phyloP scores from a whole-genome alignment of 495 filamentous ascomycete genomes.

The Neurospora discreta region DNA sequence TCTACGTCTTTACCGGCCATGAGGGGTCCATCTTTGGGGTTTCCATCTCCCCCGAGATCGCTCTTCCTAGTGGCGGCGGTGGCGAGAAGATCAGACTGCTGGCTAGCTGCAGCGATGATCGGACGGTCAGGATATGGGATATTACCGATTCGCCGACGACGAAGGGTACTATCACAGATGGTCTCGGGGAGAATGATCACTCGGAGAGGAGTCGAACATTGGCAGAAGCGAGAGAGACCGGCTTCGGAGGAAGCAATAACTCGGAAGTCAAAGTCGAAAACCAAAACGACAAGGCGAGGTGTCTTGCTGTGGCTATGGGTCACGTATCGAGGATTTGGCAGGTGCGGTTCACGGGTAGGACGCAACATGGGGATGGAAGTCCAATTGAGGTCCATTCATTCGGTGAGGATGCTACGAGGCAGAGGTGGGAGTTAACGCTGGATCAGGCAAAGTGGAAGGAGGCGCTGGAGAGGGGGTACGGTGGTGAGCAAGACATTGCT shows the following conservation, averaged over 20 bases:
- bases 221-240: slow-evolving; percentile 34
- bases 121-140: slow-evolving; percentile 85
- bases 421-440: slow-evolving; percentile 52
- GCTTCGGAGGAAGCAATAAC: slow-evolving; percentile 27
- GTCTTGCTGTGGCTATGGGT: slow-evolving; percentile 62
- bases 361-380: neutral
- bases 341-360: slow-evolving; percentile 44
- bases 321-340: slow-evolving; percentile 87
- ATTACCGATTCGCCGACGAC: slow-evolving; percentile 33
- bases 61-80: slow-evolving; percentile 14
- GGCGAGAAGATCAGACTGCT: slow-evolving; percentile 45
- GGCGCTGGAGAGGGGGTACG: neutral
- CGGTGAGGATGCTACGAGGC: slow-evolving; percentile 67
- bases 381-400: slow-evolving; percentile 50
- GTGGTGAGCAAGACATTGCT: slow-evolving; percentile 5
- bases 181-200: neutral
- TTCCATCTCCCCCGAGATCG: slow-evolving; percentile 54
- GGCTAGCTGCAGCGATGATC: slow-evolving; percentile 90
- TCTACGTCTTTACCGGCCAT: slow-evolving; percentile 74
- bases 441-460: slow-evolving; percentile 6
- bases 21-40: slow-evolving; percentile 92
- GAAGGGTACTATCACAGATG: neutral
- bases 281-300: slow-evolving; percentile 13
- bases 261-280: slow-evolving; percentile 15
- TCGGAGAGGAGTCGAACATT: slow-evolving; percentile 1